Conservation (phyloP, 176 grass and related monocot genomes). For the Aegilops tauschii region DNA sequence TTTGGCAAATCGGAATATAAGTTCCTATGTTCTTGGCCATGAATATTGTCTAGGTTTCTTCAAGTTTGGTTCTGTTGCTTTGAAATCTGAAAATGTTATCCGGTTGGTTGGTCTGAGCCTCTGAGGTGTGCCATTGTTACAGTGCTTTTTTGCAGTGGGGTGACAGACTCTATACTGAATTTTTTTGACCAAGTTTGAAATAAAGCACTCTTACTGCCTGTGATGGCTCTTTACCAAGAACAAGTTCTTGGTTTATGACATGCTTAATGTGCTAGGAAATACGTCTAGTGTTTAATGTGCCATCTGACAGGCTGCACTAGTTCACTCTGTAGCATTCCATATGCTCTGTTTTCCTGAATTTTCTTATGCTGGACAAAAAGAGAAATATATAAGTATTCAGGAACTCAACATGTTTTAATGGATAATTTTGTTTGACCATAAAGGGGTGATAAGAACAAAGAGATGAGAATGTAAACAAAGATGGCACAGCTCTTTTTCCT, state of each 20-base stretch:
- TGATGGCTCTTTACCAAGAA: neutral
- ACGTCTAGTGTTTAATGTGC: neutral
- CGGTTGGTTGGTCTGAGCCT: neutral
- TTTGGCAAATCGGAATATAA: neutral
- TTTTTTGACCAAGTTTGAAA: constrained; percentile 10
- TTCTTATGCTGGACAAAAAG: neutral
- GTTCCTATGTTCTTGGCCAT: neutral
- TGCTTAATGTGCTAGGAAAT: neutral
- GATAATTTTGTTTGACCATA: neutral
- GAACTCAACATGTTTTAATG: neutral
- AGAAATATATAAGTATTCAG: neutral
- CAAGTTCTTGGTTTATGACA: neutral
- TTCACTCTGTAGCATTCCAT: neutral
- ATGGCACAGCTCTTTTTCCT: neutral
- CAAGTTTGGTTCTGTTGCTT: neutral
- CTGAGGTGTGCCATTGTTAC: neutral
- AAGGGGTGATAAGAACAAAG: constrained; percentile 6
- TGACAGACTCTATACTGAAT: neutral
- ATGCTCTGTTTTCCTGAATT: neutral
- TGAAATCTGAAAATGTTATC: neutral
- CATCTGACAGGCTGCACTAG: neutral
- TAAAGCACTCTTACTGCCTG: neutral
- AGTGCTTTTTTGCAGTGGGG: neutral
- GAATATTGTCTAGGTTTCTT: neutral
- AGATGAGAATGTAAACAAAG: constrained; percentile 19